Base-by-base conservation (phyloP, 1,139 yeast species). In the Pichia sp. region DNA sequence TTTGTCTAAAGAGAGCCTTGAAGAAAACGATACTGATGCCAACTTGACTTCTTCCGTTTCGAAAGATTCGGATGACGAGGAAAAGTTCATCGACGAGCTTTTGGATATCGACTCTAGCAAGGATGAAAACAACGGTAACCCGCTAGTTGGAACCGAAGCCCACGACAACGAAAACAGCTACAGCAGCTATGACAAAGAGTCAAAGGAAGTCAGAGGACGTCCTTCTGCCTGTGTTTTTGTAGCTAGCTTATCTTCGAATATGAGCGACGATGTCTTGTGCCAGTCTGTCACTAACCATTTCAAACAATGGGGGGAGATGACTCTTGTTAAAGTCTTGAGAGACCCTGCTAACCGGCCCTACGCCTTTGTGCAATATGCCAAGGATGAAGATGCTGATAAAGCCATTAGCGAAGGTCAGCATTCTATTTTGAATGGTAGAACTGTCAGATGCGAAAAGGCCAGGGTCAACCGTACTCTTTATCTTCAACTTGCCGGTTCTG, bases 171-270 rank as follows among this genome's bases (percentile, higher is more conserved):
- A 53, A 39, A 43, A 26, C 36, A 26, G 39, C 22, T 23, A 30
- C 10, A 43, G 30, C 41, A 37, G 45, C 22, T 54, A 51, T 45
- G 56, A 54, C 36, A 44, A 40, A 45, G 53, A 51, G 39, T 49
- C 53, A 9, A 42, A 51, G 25, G 58, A 55, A 41, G 53, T 54
- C n/a, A 60, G 65, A 55, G 70, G 70, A 12, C 75, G 87, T 41
- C 96, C 96, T 16, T 85, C 95, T 0, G 82, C 96, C 3, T 89
- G 96, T 67, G 87, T 88, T 1, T 89, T 89, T 71, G 96, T 89
- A 50, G 96, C 96, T 34, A 79, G 90, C 64, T 78, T 88, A 52
- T 78, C 87, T 5, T 76, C 90, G 0, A 70, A 73, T 39, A 70
- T 77, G 51, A 67, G 82, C 4, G 96, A 88, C 66, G 93, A 86